Conservation (phyloP, 768 basidiomycete species). For the Gautieria morchelliformis region DNA sequence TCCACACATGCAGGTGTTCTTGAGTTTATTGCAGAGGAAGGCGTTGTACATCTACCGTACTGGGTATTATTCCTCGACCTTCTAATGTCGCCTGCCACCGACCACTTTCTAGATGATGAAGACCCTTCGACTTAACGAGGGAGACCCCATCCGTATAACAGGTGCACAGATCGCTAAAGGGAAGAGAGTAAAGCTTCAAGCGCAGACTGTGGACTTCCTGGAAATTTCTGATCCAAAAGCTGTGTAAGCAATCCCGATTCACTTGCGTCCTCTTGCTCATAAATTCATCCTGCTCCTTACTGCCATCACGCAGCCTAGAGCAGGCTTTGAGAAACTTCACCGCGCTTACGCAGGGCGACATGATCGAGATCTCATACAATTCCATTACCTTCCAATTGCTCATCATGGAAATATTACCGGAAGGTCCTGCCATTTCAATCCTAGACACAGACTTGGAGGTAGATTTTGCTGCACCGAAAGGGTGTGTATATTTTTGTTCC, state of each 20-base stretch:
- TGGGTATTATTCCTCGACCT: slow-evolving; percentile 42
- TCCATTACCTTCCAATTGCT: slow-evolving; percentile 90
- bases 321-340: slow-evolving; percentile 91
- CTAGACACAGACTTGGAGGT: slow-evolving; percentile 97
- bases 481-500: slow-evolving; percentile 16
- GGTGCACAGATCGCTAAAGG: slow-evolving; percentile 86
- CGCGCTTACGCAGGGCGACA: slow-evolving; percentile 87
- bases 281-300: neutral
- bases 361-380: slow-evolving; percentile 97
- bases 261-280: neutral
- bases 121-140: slow-evolving; percentile 84
- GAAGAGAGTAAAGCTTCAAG: slow-evolving; percentile 93
- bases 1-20: slow-evolving; percentile 96
- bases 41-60: slow-evolving; percentile 87
- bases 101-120: slow-evolving; percentile 71
- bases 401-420: slow-evolving; percentile 88
- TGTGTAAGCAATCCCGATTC: slow-evolving; percentile 50
- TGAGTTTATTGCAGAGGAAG: slow-evolving; percentile 98
- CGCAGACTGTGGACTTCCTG: slow-evolving; percentile 89
- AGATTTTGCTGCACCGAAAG: slow-evolving; percentile 88
- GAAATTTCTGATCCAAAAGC: slow-evolving; percentile 97
- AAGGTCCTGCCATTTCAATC: slow-evolving; percentile 79
- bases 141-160: slow-evolving; percentile 89
- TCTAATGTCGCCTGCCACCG: neutral
- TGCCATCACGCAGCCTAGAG: slow-evolving; percentile 56